phyloP scores from a whole-genome alignment of 495 filamentous ascomycete genomes.

The Podospora anserina region DNA sequence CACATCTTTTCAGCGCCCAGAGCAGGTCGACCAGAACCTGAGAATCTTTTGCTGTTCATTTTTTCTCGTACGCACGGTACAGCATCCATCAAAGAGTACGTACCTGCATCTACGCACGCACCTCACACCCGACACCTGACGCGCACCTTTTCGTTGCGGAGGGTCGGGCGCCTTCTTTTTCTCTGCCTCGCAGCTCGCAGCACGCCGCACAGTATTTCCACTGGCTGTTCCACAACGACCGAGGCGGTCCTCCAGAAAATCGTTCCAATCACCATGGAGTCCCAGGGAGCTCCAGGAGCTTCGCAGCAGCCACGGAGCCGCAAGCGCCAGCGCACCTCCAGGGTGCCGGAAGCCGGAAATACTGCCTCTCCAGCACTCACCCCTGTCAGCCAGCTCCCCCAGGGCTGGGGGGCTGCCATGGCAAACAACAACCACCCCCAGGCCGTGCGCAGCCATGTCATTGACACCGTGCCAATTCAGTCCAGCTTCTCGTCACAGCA shows the following conservation, averaged over 20 bases:
- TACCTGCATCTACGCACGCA: not conserved
- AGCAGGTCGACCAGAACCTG: too few relatives aligned
- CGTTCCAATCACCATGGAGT: conserved; percentile 23
- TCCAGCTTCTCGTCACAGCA: conserved; percentile 33
- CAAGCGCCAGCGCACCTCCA: conserved; percentile 27
- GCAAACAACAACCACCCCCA: conserved; percentile 21
- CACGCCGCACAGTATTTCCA: conserved; percentile 12
- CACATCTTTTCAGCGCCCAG: not conserved
- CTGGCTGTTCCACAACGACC: conserved; percentile 7
- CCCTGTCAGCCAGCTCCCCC: conserved; percentile 19
- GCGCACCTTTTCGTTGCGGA: not conserved
- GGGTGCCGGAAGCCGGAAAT: conserved; percentile 32
- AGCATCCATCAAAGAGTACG: not conserved
- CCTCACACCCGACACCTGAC: not conserved
- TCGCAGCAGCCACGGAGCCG: conserved; percentile 32
- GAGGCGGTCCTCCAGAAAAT: not conserved
- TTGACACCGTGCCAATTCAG: conserved; percentile 35
- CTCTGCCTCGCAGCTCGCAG: conserved; percentile 1
- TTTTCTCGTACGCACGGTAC: not conserved
- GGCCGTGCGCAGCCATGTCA: conserved; percentile 30
- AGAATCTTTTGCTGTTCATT: too few relatives aligned
- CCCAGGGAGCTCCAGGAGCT: conserved; percentile 19
- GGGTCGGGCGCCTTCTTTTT: not conserved
- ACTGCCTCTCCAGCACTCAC: conserved; percentile 21
- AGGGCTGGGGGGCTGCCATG: conserved; percentile 26